These are phyloP conservation scores for Drechslerella stenobrocha DNA, from an alignment of 2,329 filamentous ascomycete species.

Conservation along the genomic window DNA sequence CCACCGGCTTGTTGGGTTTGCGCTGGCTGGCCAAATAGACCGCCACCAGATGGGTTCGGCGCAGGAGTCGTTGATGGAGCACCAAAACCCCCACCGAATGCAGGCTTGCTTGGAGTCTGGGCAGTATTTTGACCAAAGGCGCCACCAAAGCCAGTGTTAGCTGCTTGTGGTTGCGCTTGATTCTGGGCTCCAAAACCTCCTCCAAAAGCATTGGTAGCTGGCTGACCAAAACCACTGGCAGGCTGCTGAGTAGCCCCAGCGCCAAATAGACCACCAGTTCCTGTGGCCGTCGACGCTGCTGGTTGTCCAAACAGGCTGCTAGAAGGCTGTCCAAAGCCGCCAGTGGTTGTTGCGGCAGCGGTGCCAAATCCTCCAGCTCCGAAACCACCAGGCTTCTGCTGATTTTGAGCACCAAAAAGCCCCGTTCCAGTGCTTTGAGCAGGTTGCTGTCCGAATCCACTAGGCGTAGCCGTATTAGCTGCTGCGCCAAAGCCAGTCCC, in stretches of 20 bases:
- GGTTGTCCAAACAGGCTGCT: constrained; percentile 56
- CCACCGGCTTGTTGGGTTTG: constrained; percentile 54
- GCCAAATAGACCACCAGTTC: constrained; percentile 57
- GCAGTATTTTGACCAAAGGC: constrained; percentile 35
- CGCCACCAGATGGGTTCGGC: constrained; percentile 29
- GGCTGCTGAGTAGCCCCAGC: constrained; percentile 55
- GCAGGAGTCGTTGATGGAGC: constrained; percentile 37
- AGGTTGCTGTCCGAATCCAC: constrained; percentile 36
- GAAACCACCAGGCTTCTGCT: constrained; percentile 55
- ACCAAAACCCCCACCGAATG: constrained; percentile 43
- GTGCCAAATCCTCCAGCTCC: constrained; percentile 45
- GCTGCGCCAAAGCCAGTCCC: constrained; percentile 51
- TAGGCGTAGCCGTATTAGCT: constrained; percentile 15
- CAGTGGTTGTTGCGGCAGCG: constrained; percentile 41
- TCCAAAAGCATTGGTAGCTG: constrained; percentile 54
- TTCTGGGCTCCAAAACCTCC: constrained; percentile 49
- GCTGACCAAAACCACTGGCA: constrained; percentile 54
- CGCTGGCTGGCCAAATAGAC: constrained; percentile 55
- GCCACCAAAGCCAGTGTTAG: constrained; percentile 54
- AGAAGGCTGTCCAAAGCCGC: constrained; percentile 51
- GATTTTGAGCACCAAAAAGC: constrained; percentile 56
- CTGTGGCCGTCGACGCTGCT: constrained; percentile 53
- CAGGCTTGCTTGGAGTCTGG: constrained; percentile 28
- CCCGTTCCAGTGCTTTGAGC: constrained; percentile 29
- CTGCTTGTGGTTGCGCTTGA: constrained; percentile 45